Base-by-base conservation (phyloP, 768 basidiomycete species). In the Filobasidium floriforme region DNA sequence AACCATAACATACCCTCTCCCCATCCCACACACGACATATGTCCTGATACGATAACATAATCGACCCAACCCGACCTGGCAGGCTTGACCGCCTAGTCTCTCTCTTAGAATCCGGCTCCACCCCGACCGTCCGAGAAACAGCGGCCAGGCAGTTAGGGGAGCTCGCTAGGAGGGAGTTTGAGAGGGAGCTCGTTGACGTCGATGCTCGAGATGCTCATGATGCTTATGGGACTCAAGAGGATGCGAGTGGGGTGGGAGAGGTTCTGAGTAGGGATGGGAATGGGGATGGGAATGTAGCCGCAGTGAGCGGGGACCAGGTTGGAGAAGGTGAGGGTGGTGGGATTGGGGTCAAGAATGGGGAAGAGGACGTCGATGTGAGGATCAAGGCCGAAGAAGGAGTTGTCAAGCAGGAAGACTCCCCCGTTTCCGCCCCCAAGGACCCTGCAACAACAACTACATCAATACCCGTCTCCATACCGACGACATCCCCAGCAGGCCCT, bases 11-110 rank as follows among this genome's bases (percentile, higher is more conserved):
- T 19, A 44, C 10, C 19, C 43, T 10, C 43, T 10, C 43, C 43
- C 10, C 43, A 44, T 44, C 43, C 10, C 43, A 10, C 10, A 44
- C 43, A 10, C 10, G 19, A 10, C 19, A 10, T 10, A 10, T 44
- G 43, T 44, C 10, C 10, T 44, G 19, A 10, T 10, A 44, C 43
- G 10, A 19, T 44, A 10, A 44, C 43, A 10, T 44, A 44, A 44
- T 44, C 43, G 43, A n/a, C 43, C 43, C 10, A 44, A 10, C 10
- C 43, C 43, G 19, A 10, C 43, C 10, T 10, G 10, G 43, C 63
- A 94, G 93, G 82, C 87, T 97, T 82, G 96, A 98, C 84, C 88
- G 96, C 79, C 88, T 99, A 81, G 87, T 99, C 77, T 84, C 90
- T 73, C 84, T 99, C 54, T 85, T 99, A 69, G 93, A 97, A 78